Evolutionary conservation across 1,284 basidiomycete genomes (phyloP), one percentile per base, ranked within the genome.

Genomic region (Apiotrichum domesticum): DNA sequence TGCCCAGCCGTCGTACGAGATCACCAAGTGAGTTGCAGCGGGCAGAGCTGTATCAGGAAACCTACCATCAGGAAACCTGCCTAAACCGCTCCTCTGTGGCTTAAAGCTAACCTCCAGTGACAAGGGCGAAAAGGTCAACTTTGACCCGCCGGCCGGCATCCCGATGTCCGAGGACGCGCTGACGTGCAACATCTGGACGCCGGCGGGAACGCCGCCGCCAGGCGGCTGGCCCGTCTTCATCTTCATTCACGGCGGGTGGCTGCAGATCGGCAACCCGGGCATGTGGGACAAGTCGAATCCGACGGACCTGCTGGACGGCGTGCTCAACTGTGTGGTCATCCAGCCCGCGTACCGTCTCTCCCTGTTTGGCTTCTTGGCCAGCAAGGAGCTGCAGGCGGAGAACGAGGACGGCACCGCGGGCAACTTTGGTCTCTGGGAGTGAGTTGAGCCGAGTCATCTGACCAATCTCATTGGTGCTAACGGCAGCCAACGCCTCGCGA

Each of bases 351-450:
- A 66, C 56, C 55, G 63, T 15, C 56, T 66, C 37, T 57, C 61
- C 43, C 39, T 61, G 55, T 60, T 60, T 34, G 64, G 64, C 6
- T 65, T 65, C 55, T 52, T 65, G 1, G 62, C 64, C 9, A 45
- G 53, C 32, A 55, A 62, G 45, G 64, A 65, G 56, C 32, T 65
- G 13, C 35, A 35, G 32, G 59, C 37, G 34, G 64, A 63, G 62
- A 61, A 60, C 47, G 56, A 46, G 14, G 58, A 64, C 45, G 60
- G 57, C 21, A 59, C 57, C 1, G 60, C 58, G 14, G 64, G 62
- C n/a, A 67, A 67, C 59, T 67, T 63, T 52, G 66, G 66, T 1
- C 56, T 67, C 48, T 61, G 57, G 57, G 63, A 64, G 62, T 63
- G 46, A 56, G 62, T 61, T 1, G 3, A 7, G 15, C n/a, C n/a